Percentiles rank a stretch among this genome's conserved stretches.
Evolutionary conservation across 768 basidiomycete species (phyloP).

Genomic region (Galerina sulciceps): DNA sequence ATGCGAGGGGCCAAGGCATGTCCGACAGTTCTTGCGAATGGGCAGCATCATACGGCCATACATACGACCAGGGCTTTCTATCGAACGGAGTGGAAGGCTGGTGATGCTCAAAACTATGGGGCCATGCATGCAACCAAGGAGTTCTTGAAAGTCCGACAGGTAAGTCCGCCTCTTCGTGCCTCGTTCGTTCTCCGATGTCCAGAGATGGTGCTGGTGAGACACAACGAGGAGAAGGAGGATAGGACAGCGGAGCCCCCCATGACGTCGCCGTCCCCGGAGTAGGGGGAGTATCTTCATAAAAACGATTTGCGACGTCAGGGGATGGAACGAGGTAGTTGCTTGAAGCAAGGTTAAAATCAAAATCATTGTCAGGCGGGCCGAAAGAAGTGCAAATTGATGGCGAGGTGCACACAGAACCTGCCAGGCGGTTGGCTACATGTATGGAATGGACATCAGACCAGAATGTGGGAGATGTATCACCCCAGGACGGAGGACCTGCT

Average conservation of each 20-base stretch:
- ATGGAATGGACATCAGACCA: constrained; percentile 52
- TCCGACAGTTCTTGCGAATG: neutral
- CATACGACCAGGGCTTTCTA: constrained; percentile 27
- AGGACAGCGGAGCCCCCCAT: constrained; percentile 53
- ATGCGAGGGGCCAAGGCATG: constrained; percentile 25
- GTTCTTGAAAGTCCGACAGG: neutral
- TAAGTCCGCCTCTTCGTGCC: constrained; percentile 4
- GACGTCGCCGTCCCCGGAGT: constrained; percentile 56
- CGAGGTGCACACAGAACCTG: constrained; percentile 62
- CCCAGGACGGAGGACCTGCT: constrained; percentile 57
- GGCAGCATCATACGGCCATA: constrained; percentile 22
- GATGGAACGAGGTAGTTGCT: constrained; percentile 46
- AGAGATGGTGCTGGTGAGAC: constrained; percentile 21
- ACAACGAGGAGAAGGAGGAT: constrained; percentile 29
- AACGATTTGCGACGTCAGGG: constrained; percentile 62
- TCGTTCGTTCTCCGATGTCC: constrained; percentile 22
- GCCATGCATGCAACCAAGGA: constrained; percentile 29
- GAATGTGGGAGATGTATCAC: constrained; percentile 41
- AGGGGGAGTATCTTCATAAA: constrained; percentile 55
- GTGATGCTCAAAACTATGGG: constrained; percentile 12
- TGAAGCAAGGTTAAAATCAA: constrained; percentile 36
- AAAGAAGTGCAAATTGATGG: constrained; percentile 59
- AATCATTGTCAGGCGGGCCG: constrained; percentile 56
- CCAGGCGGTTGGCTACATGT: constrained; percentile 54
- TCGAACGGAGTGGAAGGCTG: neutral